phyloP scores from a whole-genome alignment of 345 rosid species.

The Rhizophora apiculata region DNA sequence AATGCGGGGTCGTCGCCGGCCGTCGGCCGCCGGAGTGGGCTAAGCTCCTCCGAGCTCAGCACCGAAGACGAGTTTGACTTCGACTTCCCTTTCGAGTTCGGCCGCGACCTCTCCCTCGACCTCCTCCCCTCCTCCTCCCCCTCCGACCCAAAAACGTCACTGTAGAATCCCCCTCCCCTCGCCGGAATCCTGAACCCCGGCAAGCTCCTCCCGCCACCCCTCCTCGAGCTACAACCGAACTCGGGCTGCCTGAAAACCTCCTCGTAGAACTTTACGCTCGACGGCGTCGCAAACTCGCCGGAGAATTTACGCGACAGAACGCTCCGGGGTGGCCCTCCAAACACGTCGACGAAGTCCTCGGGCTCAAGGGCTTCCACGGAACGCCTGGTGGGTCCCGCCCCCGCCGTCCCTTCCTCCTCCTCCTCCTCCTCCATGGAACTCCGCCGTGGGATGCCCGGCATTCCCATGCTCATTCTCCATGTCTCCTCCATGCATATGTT shows the following conservation, averaged over 20 bases:
- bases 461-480: slow-evolving; percentile 76
- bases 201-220: slow-evolving; percentile 43
- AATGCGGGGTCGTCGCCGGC: slow-evolving; percentile 61
- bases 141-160: slow-evolving; percentile 55
- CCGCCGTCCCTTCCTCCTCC: not conserved
- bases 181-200: slow-evolving; percentile 72
- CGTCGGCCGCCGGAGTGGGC: slow-evolving; percentile 56
- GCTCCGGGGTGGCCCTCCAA: slow-evolving; percentile 87
- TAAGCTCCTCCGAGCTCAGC: slow-evolving; percentile 71
- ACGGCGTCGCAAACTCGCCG: slow-evolving; percentile 44
- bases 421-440: slow-evolving; percentile 36
- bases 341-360: slow-evolving; percentile 78
- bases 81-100: slow-evolving; percentile 51
- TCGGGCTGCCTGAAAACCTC: slow-evolving; percentile 62
- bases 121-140: slow-evolving; percentile 29
- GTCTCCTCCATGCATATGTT: slow-evolving; percentile 63
- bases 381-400: slow-evolving; percentile 17
- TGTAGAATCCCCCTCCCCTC: slow-evolving; percentile 48
- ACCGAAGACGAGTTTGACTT: slow-evolving; percentile 73
- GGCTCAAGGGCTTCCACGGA: slow-evolving; percentile 34
- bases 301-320: slow-evolving; percentile 58
- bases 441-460: slow-evolving; percentile 43
- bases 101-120: slow-evolving; percentile 51
- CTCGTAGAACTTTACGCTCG: slow-evolving; percentile 52
- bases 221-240: slow-evolving; percentile 24